Conservation (phyloP, 2,329 filamentous ascomycete species). For the Aspergillus latus region DNA sequence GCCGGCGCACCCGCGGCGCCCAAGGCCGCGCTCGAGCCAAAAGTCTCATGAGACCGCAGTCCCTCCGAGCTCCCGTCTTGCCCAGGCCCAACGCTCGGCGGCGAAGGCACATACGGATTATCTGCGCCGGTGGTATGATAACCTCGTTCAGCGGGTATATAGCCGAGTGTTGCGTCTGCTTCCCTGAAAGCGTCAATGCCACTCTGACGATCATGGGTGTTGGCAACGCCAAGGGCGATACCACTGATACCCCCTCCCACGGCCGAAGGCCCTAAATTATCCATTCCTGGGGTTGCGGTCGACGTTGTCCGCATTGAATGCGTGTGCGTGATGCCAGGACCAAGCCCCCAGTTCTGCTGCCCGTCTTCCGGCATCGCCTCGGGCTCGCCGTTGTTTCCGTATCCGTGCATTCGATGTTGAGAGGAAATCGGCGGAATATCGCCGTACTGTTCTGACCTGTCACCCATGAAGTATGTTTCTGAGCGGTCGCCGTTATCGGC, state of each 20-base stretch:
- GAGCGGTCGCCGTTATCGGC: neutral
- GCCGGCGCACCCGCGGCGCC: slow-evolving; percentile 34
- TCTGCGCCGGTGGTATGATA: slow-evolving; percentile 38
- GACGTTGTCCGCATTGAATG: slow-evolving; percentile 36
- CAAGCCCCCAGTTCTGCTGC: slow-evolving; percentile 14
- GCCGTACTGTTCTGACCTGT: slow-evolving; percentile 9
- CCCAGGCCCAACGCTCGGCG: slow-evolving; percentile 13
- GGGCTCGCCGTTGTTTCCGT: slow-evolving; percentile 4
- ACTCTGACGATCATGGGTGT: slow-evolving; percentile 63
- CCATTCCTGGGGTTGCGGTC: slow-evolving; percentile 60
- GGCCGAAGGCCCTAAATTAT: slow-evolving; percentile 65
- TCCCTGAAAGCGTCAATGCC: slow-evolving; percentile 62
- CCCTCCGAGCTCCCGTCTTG: slow-evolving; percentile 24
- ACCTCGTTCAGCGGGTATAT: slow-evolving; percentile 36
- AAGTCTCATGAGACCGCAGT: slow-evolving; percentile 40
- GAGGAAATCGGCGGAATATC: slow-evolving; percentile 16
- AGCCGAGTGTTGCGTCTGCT: slow-evolving; percentile 28
- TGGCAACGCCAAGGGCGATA: slow-evolving; percentile 65
- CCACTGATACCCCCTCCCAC: slow-evolving; percentile 65
- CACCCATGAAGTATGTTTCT: slow-evolving; percentile 2
- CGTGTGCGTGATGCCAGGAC: slow-evolving; percentile 23
- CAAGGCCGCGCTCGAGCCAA: slow-evolving; percentile 39
- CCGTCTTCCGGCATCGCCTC: slow-evolving; percentile 17
- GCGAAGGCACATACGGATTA: slow-evolving; percentile 37
- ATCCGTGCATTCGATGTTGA: slow-evolving; percentile 10